Percentiles rank a stretch among this genome's conserved stretches.
phyloP scores from a whole-genome alignment of 2,329 filamentous ascomycete genomes.

The Dactylonectria macrodidyma region DNA sequence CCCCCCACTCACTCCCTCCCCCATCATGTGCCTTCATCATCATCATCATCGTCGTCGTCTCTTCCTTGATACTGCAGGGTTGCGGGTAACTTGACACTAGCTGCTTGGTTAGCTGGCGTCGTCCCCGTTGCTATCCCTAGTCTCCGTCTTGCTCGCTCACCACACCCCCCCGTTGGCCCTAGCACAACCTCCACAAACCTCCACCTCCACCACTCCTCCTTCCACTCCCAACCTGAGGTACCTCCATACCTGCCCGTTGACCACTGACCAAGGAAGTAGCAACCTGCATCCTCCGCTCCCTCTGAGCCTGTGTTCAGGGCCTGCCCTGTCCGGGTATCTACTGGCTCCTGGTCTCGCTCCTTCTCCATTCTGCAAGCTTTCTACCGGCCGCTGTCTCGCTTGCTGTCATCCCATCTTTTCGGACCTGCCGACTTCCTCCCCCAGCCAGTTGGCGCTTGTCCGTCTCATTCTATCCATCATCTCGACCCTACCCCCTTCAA shows the following conservation, averaged over 20 bases:
- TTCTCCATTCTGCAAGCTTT: conserved; percentile 35
- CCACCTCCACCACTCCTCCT: conserved; percentile 41
- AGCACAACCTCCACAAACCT: conserved; percentile 35
- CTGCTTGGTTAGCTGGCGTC: conserved; percentile 37
- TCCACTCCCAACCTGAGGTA: conserved; percentile 33
- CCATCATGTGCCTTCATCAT: conserved; percentile 44
- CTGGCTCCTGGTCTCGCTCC: conserved; percentile 29
- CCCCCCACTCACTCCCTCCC: conserved; percentile 29
- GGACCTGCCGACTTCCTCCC: conserved; percentile 38
- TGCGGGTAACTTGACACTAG: conserved; percentile 45
- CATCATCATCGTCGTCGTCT: conserved; percentile 35
- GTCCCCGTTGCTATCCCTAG: conserved; percentile 10
- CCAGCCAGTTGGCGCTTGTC: conserved; percentile 47
- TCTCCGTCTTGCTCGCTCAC: conserved; percentile 33
- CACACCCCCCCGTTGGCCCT: conserved; percentile 39
- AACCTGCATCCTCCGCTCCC: conserved; percentile 33
- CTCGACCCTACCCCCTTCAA: conserved; percentile 34
- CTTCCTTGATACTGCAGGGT: conserved; percentile 43
- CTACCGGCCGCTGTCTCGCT: conserved; percentile 39
- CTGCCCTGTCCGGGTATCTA: conserved; percentile 38
- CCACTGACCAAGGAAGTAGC: conserved; percentile 37
- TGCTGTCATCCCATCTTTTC: conserved; percentile 46
- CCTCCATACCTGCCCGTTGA: conserved; percentile 28
- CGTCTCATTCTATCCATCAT: conserved; percentile 35
- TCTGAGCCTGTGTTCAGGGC: conserved; percentile 16